Conservation (phyloP, 768 basidiomycete genomes). For the Phylloporus arenicola region DNA sequence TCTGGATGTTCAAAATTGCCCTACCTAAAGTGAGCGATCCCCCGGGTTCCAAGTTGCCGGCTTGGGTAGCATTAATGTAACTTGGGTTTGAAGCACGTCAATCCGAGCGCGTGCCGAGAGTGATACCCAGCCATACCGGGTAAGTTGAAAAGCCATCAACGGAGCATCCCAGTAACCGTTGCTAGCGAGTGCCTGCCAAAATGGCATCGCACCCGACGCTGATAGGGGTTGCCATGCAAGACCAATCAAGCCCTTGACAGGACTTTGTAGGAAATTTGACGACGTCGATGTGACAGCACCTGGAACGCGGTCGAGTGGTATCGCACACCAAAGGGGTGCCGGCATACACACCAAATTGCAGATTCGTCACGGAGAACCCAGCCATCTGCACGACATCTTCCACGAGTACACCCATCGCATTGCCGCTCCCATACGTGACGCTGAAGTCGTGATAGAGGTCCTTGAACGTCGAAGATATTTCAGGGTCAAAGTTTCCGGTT, state of each 20-base stretch:
- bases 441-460: slow-evolving; percentile 30
- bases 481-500: slow-evolving; percentile 30
- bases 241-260: slow-evolving; percentile 66
- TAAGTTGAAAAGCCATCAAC: slow-evolving; percentile 63
- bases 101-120: not conserved
- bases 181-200: slow-evolving; percentile 57
- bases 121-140: slow-evolving; percentile 32
- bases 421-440: slow-evolving; percentile 44
- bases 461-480: slow-evolving; percentile 34
- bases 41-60: slow-evolving; percentile 51
- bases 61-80: slow-evolving; percentile 38
- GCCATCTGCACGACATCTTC: slow-evolving; percentile 71
- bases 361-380: slow-evolving; percentile 50
- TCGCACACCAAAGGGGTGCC: not conserved
- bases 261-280: slow-evolving; percentile 41
- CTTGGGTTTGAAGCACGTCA: slow-evolving; percentile 22
- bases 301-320: slow-evolving; percentile 35
- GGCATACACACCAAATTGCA: slow-evolving; percentile 47
- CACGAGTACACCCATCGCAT: slow-evolving; percentile 42
- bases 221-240: slow-evolving; percentile 62
- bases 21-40: slow-evolving; percentile 70
- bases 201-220: slow-evolving; percentile 51
- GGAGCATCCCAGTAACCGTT: slow-evolving; percentile 40
- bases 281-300: slow-evolving; percentile 20
- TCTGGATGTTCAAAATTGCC: not conserved